A percentile compares a stretch with the other conserved stretches of the same genome.
These are phyloP conservation scores for Scheffersomyces titani DNA, from an alignment of 1,139 yeast genomes.

Conservation along the genomic window DNA sequence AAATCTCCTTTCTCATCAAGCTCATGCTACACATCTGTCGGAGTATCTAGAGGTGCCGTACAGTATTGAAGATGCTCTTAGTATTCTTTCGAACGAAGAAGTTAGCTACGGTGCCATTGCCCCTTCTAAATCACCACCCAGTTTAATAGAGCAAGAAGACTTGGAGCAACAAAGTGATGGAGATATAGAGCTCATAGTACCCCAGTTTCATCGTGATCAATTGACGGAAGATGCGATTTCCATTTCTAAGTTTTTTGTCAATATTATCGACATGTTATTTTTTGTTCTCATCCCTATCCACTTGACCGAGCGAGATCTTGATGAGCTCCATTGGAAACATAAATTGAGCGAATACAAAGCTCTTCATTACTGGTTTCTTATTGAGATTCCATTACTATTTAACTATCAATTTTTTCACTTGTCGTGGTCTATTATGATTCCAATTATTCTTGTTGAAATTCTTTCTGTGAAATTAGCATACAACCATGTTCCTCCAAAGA, in stretches of 20 bases:
- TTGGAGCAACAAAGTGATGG: not conserved
- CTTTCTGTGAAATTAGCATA: constrained; percentile 5
- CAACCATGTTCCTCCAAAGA: constrained; percentile 2
- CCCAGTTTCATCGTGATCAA: not conserved
- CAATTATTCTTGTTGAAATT: constrained; percentile 7
- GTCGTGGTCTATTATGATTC: constrained; percentile 9
- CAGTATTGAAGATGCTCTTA: constrained; percentile 29
- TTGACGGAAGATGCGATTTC: constrained; percentile 15
- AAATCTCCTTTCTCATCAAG: not conserved
- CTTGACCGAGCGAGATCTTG: constrained; percentile 4
- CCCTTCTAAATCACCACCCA: constrained; percentile 7
- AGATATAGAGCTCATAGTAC: not conserved
- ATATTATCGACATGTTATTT: constrained; percentile 19
- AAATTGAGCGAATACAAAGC: constrained; percentile 2
- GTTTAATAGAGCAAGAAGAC: not conserved
- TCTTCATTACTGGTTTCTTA: constrained; percentile 20
- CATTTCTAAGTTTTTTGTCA: constrained; percentile 15
- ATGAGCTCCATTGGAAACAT: constrained; percentile 2
- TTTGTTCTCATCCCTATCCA: constrained; percentile 23
- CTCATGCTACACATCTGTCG: not conserved
- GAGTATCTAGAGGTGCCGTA: constrained; percentile 13
- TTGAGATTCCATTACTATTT: constrained; percentile 19
- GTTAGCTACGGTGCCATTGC: constrained; percentile 3
- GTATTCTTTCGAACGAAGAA: constrained; percentile 23
- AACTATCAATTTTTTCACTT: constrained; percentile 19